These are phyloP conservation scores for Xylariaceae sp. DNA, from an alignment of 2,329 filamentous ascomycete species.

Conservation along the genomic window DNA sequence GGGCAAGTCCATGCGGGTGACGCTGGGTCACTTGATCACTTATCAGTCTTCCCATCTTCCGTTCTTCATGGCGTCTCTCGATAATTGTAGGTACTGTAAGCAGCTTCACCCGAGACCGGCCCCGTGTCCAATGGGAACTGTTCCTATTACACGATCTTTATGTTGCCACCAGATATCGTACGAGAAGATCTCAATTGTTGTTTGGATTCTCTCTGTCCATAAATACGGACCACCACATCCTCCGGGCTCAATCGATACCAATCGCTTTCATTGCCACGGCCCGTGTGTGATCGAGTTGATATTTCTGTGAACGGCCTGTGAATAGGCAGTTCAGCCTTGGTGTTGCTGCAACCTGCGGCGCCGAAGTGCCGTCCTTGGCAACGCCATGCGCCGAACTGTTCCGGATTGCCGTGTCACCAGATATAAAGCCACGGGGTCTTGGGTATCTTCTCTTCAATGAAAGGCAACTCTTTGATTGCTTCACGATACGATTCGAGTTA, in stretches of 20 bases:
- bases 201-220: not conserved
- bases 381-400: not conserved
- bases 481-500: no score
- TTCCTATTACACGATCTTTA: constrained; percentile 4
- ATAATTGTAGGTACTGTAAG: not conserved
- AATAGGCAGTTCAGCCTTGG: no score
- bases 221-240: no score
- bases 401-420: not conserved
- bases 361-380: not conserved
- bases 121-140: not conserved
- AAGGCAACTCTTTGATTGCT: no score
- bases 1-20: constrained; percentile 16
- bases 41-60: not conserved
- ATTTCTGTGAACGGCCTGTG: no score
- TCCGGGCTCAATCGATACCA: not conserved
- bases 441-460: no score
- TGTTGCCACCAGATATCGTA: not conserved
- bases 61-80: no score
- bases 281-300: no score
- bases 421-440: not conserved
- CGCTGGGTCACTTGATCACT: not conserved
- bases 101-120: constrained; percentile 15
- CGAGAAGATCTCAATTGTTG: not conserved
- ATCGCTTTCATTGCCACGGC: not conserved
- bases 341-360: no score